Evolutionary conservation across 352 stramenopile species (phyloP).

Genomic region (Globisporangium acanthophoron): DNA sequence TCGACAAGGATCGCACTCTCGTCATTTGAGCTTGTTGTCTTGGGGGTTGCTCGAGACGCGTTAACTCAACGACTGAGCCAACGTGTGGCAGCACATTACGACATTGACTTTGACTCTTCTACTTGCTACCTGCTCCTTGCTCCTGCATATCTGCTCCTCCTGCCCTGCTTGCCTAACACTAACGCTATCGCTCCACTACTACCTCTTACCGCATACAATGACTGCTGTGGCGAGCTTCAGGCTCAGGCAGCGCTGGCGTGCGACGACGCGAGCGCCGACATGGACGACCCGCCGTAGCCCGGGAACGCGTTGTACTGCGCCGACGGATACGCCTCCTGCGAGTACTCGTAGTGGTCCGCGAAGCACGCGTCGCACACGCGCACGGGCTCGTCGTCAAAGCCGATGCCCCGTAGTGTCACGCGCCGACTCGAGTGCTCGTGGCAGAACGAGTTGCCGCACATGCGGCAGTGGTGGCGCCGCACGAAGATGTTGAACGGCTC

Average conservation of each 20-base stretch:
- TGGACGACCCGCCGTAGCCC: conserved; percentile 8
- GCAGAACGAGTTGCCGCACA: conserved; percentile 86
- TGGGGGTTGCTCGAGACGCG: too few species aligned
- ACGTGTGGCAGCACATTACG: too few species aligned
- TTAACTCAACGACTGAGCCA: too few species aligned
- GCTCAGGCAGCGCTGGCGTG: conserved; percentile 13
- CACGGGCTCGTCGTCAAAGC: conserved; percentile 79
- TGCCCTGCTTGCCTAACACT: too few species aligned
- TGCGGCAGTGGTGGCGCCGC: conserved; percentile 80
- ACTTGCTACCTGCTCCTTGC: background rate
- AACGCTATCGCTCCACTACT: background rate
- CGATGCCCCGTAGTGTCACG: conserved; percentile 67
- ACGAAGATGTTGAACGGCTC: conserved; percentile 81
- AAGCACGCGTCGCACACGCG: conserved; percentile 87
- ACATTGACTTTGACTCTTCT: background rate
- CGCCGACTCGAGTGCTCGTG: conserved; percentile 79
- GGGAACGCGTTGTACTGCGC: conserved; percentile 7
- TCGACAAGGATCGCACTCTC: too few species aligned
- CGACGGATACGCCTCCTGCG: conserved; percentile 20
- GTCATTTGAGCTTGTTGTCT: too few species aligned
- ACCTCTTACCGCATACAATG: background rate
- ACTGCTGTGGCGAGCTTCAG: too few species aligned
- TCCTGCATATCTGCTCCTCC: too few species aligned
- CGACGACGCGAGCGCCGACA: conserved; percentile 11
- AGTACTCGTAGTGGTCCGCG: conserved; percentile 53